A percentile compares a stretch with the other conserved stretches of the same genome.
phyloP scores from a whole-genome alignment of 2,329 filamentous ascomycete species.

The Monosporascus sp. region DNA sequence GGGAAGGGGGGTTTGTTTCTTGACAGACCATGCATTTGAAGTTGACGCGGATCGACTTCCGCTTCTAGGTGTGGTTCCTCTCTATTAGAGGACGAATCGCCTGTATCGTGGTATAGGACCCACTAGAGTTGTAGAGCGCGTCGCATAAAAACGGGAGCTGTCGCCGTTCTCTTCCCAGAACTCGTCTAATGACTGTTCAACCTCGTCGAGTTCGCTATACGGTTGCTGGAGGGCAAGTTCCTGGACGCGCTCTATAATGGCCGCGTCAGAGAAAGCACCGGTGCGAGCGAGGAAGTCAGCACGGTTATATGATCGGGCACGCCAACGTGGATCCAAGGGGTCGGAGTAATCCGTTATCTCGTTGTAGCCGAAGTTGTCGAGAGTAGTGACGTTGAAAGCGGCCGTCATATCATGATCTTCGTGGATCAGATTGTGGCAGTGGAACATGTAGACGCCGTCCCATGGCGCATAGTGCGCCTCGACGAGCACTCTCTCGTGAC shows the following conservation, averaged over 20 bases:
- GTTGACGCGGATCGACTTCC: neutral
- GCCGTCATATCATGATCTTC: conserved; percentile 45
- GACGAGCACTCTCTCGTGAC: conserved; percentile 44
- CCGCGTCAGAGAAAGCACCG: conserved; percentile 19
- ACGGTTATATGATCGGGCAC: conserved; percentile 23
- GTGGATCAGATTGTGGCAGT: conserved; percentile 42
- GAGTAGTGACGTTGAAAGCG: conserved; percentile 37
- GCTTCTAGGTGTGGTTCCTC: neutral
- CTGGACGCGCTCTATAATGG: conserved; percentile 26
- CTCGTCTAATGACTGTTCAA: conserved; percentile 23
- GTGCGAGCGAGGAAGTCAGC: conserved; percentile 18
- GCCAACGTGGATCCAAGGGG: conserved; percentile 33
- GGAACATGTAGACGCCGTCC: conserved; percentile 48
- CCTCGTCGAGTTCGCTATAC: conserved; percentile 28
- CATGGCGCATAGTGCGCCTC: conserved; percentile 48
- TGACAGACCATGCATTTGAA: too few relatives aligned
- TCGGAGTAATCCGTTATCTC: conserved; percentile 30
- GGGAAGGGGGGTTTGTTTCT: too few relatives aligned
- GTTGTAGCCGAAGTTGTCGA: conserved; percentile 34
- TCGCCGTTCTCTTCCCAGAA: conserved; percentile 25
- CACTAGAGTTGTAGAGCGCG: neutral
- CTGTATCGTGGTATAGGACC: neutral
- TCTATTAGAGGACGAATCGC: neutral
- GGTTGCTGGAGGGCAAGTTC: conserved; percentile 28
- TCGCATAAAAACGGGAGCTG: neutral